These are phyloP conservation scores for Ambrosiella cleistominuta DNA, from an alignment of 2,329 filamentous ascomycete species.

Conservation along the genomic window DNA sequence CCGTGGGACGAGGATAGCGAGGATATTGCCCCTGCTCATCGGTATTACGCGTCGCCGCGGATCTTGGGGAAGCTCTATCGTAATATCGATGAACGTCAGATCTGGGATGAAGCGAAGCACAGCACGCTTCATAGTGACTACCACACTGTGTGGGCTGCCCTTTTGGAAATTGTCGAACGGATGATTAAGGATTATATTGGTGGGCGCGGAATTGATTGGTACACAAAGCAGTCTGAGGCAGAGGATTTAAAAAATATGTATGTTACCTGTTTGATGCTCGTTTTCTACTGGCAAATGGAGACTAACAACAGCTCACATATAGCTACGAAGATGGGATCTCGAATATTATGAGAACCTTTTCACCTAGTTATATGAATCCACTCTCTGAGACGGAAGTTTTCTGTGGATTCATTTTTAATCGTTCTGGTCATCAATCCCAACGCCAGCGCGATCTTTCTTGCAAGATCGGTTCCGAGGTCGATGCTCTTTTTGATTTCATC, in stretches of 20 bases:
- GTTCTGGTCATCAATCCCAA: slow-evolving; percentile 28
- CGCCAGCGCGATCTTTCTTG: slow-evolving; percentile 34
- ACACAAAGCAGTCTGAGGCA: slow-evolving; percentile 22
- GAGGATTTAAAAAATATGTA: slow-evolving; percentile 30
- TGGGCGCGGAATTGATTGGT: slow-evolving; percentile 20
- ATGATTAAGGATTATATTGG: slow-evolving; percentile 14
- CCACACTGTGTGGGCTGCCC: slow-evolving; percentile 26
- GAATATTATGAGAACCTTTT: slow-evolving; percentile 18
- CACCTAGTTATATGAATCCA: slow-evolving; percentile 23
- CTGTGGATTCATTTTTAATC: slow-evolving; percentile 37
- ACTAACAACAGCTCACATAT: not conserved
- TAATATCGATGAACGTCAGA: slow-evolving; percentile 51
- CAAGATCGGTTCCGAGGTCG: slow-evolving; percentile 34
- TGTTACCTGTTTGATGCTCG: slow-evolving; percentile 14
- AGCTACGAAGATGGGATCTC: slow-evolving; percentile 15
- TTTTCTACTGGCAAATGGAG: not conserved
- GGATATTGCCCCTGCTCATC: slow-evolving; percentile 27
- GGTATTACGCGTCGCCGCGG: slow-evolving; percentile 51
- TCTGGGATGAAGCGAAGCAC: slow-evolving; percentile 36
- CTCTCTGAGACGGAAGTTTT: slow-evolving; percentile 37
- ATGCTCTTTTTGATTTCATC: slow-evolving; percentile 27
- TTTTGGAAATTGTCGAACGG: slow-evolving; percentile 19
- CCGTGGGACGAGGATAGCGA: slow-evolving; percentile 21
- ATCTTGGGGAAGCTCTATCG: slow-evolving; percentile 55
- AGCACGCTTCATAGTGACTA: slow-evolving; percentile 17